Conservation (phyloP, 192 early-diverging fungal genomes). For the Backusella australiensis region DNA sequence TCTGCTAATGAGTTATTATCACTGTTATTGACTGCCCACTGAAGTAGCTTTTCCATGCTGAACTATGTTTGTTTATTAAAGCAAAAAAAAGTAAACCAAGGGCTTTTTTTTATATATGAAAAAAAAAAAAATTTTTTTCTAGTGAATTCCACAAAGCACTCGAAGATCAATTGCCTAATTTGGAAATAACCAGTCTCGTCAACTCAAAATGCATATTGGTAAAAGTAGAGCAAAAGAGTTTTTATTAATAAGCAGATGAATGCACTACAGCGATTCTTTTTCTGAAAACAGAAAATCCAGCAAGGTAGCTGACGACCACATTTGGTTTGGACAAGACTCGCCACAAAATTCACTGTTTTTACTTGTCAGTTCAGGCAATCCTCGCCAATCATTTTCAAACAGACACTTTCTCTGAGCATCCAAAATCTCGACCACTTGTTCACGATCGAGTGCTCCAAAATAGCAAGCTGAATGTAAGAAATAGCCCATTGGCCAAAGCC, state of each 20-base stretch:
- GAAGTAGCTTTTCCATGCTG: slow-evolving; percentile 72
- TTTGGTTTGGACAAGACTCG: slow-evolving; percentile 92
- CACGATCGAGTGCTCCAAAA: slow-evolving; percentile 51
- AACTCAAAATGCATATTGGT: too few relatives aligned
- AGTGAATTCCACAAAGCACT: background rate
- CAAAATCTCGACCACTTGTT: slow-evolving; percentile 63
- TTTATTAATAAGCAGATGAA: too few relatives aligned
- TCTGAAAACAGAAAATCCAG: slow-evolving; percentile 52
- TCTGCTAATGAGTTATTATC: slow-evolving; percentile 62
- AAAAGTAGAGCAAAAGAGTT: too few relatives aligned
- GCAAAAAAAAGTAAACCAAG: background rate
- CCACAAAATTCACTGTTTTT: slow-evolving; percentile 71
- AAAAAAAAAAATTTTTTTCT: slow-evolving; percentile 5
- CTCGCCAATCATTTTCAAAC: slow-evolving; percentile 70
- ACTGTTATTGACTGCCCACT: slow-evolving; percentile 87
- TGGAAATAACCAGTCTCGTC: background rate
- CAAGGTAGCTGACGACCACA: slow-evolving; percentile 82
- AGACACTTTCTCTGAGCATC: slow-evolving; percentile 78
- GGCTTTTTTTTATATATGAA: background rate
- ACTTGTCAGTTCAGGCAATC: slow-evolving; percentile 95
- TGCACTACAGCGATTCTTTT: background rate
- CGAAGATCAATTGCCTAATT: background rate
- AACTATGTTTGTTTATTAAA: background rate
- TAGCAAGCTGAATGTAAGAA: slow-evolving; percentile 82
- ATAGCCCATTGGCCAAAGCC: slow-evolving; percentile 93